Percentiles rank a stretch among this genome's conserved stretches.
Conservation (phyloP, 2,329 filamentous ascomycete species). For the Fonsecaea multimorphosa region DNA sequence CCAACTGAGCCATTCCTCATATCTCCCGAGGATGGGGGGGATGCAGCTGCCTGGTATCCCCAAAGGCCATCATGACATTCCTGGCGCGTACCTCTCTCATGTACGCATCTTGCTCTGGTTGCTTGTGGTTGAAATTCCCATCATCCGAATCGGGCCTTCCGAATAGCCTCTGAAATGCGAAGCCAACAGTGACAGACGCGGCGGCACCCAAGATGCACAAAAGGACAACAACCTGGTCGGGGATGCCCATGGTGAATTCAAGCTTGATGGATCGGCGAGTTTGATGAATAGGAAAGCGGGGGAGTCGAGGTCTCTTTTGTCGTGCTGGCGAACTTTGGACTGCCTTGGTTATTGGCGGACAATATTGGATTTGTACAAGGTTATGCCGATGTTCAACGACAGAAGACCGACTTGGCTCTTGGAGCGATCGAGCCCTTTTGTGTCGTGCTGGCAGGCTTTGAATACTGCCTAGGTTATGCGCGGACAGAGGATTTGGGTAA, state of each 20-base stretch:
- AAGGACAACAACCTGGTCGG: constrained; percentile 26
- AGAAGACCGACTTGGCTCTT: no score
- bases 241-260: constrained; percentile 13
- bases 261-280: no score
- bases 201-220: constrained; percentile 30
- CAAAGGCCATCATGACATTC: constrained; percentile 21
- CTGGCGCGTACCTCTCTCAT: constrained; percentile 32
- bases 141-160: constrained; percentile 2
- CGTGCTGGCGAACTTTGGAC: background rate
- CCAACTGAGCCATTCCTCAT: background rate
- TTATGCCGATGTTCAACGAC: no score
- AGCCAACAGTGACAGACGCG: constrained; percentile 19
- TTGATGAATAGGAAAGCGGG: background rate
- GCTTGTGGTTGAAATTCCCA: constrained; percentile 21
- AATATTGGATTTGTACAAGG: background rate
- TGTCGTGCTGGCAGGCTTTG: background rate
- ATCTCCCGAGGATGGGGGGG: background rate
- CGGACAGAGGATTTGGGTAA: background rate
- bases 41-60: constrained; percentile 17
- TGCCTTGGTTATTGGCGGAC: background rate
- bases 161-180: constrained; percentile 26
- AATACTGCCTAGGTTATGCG: background rate
- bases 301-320: background rate
- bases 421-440: background rate
- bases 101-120: constrained; percentile 26